Percentiles rank a stretch among this genome's conserved stretches.
phyloP scores from a whole-genome alignment of 768 basidiomycete genomes.

The Atractiella rhizophila region DNA sequence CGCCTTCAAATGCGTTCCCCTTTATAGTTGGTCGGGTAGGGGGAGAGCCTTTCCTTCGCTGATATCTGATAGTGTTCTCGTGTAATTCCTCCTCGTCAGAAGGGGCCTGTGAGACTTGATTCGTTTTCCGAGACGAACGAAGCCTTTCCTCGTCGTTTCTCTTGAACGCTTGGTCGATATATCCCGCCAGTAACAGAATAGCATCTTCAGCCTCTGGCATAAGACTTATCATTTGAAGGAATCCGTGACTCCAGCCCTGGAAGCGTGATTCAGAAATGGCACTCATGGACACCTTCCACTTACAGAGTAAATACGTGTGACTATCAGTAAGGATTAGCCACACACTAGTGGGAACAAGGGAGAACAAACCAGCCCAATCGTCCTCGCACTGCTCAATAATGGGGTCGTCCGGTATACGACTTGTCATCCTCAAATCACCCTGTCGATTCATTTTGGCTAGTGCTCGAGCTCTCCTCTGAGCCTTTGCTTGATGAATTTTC shows the following conservation, averaged over 20 bases:
- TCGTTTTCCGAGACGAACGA: neutral
- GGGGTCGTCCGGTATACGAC: constrained; percentile 7
- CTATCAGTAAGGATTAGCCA: constrained; percentile 29
- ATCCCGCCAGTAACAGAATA: constrained; percentile 60
- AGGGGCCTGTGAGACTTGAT: neutral
- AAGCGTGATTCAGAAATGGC: neutral
- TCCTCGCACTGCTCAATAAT: constrained; percentile 45
- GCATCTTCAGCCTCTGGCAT: constrained; percentile 56
- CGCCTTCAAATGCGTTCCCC: neutral
- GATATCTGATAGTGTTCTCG: constrained; percentile 4
- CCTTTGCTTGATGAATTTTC: constrained; percentile 79
- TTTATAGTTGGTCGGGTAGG: neutral
- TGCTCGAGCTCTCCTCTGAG: constrained; percentile 48
- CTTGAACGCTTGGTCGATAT: constrained; percentile 61
- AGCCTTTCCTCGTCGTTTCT: constrained; percentile 10
- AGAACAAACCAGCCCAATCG: constrained; percentile 43
- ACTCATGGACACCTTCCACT: neutral
- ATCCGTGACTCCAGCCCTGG: neutral
- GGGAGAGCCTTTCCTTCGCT: constrained; percentile 1
- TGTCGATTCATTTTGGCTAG: constrained; percentile 36
- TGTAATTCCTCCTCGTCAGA: constrained; percentile 7
- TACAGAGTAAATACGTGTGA: constrained; percentile 51
- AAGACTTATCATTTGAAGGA: constrained; percentile 62
- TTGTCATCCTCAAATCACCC: constrained; percentile 13
- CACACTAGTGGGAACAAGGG: neutral